Percentiles rank a stretch among this genome's conserved stretches.
These are phyloP conservation scores for Vigna nakashimae DNA, from an alignment of 306 rosid species.

Conservation along the genomic window DNA sequence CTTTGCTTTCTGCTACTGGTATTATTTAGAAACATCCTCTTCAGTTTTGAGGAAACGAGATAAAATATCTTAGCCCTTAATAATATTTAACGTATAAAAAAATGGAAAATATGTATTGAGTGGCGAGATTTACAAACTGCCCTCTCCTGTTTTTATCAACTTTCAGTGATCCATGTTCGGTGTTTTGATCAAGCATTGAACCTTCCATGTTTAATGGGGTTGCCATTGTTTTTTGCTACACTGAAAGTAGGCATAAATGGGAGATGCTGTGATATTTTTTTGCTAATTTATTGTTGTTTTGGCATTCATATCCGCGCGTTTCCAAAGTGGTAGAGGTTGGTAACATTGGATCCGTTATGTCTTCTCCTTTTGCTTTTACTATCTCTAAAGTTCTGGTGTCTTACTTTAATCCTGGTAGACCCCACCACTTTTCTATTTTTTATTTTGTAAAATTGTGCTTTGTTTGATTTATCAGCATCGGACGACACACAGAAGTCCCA, in stretches of 20 bases:
- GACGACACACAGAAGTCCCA: constrained; percentile 92
- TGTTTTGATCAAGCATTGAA: background rate
- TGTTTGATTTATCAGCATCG: constrained; percentile 69
- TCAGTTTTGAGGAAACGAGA: background rate
- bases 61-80: background rate
- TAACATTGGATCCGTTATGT: constrained; percentile 85
- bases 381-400: constrained; percentile 52
- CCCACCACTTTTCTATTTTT: constrained; percentile 43
- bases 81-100: too few relatives aligned
- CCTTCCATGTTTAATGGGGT: constrained; percentile 8
- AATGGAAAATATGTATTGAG: background rate
- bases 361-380: constrained; percentile 65
- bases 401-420: constrained; percentile 59
- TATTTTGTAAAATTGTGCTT: constrained; percentile 25
- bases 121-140: background rate
- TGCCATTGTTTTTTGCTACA: constrained; percentile 22
- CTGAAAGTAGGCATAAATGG: constrained; percentile 24
- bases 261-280: constrained; percentile 36
- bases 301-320: constrained; percentile 54
- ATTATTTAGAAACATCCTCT: background rate
- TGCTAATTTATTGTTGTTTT: constrained; percentile 42
- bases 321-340: constrained; percentile 64
- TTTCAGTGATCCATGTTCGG: background rate
- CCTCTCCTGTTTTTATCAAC: background rate
- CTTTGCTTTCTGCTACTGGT: constrained; percentile 5